Percentiles rank a stretch among this genome's conserved stretches.
Conservation (phyloP, 345 rosid genomes). For the Euphorbia peplus region DNA sequence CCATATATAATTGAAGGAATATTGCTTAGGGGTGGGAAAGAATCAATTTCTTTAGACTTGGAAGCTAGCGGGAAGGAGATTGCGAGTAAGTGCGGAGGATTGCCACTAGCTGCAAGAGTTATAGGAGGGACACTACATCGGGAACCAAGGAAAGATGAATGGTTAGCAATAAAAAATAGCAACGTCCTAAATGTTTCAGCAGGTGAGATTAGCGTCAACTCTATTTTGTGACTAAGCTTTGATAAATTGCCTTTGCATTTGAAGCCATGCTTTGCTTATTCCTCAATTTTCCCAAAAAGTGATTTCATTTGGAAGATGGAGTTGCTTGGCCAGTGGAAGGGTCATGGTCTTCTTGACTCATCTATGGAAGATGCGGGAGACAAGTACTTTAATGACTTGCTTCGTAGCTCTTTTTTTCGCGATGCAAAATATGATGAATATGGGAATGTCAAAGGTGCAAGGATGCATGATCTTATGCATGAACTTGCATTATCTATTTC, state of each 20-base stretch:
- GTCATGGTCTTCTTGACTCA: conserved; percentile 3
- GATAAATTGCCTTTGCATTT: neutral
- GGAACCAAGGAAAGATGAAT: neutral
- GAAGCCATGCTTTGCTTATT: conserved; percentile 13
- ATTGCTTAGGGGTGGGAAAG: neutral
- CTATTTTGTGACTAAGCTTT: conserved; percentile 14
- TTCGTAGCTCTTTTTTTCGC: conserved; percentile 25
- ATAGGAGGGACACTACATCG: neutral
- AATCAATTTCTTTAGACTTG: neutral
- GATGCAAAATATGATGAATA: conserved; percentile 6
- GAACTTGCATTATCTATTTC: conserved; percentile 25
- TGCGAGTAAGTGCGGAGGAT: conserved; percentile 18
- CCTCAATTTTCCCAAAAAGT: conserved; percentile 6
- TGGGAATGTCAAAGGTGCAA: conserved; percentile 13
- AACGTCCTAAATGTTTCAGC: conserved; percentile 10
- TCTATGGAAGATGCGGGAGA: neutral
- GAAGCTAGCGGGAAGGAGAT: conserved; percentile 17
- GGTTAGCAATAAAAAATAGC: conserved; percentile 13
- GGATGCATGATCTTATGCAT: conserved; percentile 32
- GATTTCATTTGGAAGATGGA: neutral
- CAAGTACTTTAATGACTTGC: conserved; percentile 20
- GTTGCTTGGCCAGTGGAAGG: neutral
- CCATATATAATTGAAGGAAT: conserved; percentile 12
- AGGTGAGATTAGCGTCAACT: neutral
- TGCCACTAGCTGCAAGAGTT: conserved; percentile 16